A percentile compares a stretch with the other conserved stretches of the same genome.
Conservation (phyloP, 768 basidiomycete genomes). For the Roridomyces roridus region DNA sequence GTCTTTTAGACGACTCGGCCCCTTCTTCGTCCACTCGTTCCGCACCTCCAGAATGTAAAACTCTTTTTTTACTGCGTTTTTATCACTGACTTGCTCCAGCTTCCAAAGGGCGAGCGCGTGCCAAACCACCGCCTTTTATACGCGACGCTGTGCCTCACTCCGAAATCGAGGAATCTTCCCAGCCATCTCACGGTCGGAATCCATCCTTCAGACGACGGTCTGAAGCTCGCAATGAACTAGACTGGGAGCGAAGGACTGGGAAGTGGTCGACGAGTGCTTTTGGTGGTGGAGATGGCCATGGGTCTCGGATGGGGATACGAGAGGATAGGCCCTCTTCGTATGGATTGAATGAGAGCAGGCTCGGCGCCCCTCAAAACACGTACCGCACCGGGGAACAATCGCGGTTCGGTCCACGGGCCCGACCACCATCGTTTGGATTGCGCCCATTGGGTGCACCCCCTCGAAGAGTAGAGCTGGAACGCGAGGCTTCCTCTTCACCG, state of each 20-base stretch:
- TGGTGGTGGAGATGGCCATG: constrained; percentile 2
- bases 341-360: not conserved
- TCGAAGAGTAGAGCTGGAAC: too few species aligned
- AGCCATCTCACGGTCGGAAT: not conserved
- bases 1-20: not conserved
- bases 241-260: not conserved
- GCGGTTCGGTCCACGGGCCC: not conserved
- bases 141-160: constrained; percentile 12
- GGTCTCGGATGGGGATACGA: constrained; percentile 11
- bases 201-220: constrained; percentile 6
- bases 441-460: not conserved
- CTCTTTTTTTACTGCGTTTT: too few species aligned
- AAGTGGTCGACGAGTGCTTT: constrained; percentile 8
- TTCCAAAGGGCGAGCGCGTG: not conserved
- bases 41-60: not conserved
- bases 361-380: not conserved
- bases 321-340: constrained; percentile 12
- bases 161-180: not conserved
- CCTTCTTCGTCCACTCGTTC: not conserved
- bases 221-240: not conserved
- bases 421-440: constrained; percentile 1
- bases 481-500: too few species aligned
- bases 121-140: constrained; percentile 1
- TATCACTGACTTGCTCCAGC: too few species aligned
- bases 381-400: not conserved